phyloP scores from a whole-genome alignment of 495 filamentous ascomycete species.

The Podospora australis region DNA sequence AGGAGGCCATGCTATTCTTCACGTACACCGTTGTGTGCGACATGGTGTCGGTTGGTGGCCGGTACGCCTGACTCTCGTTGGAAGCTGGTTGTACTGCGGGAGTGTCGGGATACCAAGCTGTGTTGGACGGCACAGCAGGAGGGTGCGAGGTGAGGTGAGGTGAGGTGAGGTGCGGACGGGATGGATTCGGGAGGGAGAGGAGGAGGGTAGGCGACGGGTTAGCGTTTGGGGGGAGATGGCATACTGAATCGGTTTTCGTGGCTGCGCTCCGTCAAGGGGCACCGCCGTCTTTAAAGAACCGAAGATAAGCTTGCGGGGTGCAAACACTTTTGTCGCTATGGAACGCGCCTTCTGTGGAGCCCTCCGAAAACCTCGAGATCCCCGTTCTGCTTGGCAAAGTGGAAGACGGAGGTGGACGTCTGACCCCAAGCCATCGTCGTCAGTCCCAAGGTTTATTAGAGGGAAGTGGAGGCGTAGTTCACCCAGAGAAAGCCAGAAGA shows the following conservation, averaged over 20 bases:
- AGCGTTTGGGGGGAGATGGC: not conserved
- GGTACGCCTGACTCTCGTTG: not conserved
- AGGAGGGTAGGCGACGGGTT: not conserved
- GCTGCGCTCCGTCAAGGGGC: no score
- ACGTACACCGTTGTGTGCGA: conserved; percentile 4
- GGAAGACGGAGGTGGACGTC: not conserved
- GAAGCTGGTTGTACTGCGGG: no score
- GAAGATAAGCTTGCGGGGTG: no score
- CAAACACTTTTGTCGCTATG: not conserved
- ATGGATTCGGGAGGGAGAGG: not conserved
- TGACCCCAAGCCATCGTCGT: not conserved
- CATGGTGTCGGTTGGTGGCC: conserved; percentile 3
- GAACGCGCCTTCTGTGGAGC: not conserved
- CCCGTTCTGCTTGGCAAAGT: conserved; percentile 5
- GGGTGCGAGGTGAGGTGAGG: not conserved
- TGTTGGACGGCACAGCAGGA: not conserved
- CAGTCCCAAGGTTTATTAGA: no score
- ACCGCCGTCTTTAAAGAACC: no score
- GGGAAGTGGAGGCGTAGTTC: no score
- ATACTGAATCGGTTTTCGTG: no score
- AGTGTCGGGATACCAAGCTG: no score
- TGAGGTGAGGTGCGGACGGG: not conserved
- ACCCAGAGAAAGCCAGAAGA: no score
- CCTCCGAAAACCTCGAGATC: not conserved
- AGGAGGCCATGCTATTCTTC: conserved; percentile 18